Evolutionary conservation across 2,329 filamentous ascomycete species (phyloP).

Genomic region (Pseudomassariella vexata): DNA sequence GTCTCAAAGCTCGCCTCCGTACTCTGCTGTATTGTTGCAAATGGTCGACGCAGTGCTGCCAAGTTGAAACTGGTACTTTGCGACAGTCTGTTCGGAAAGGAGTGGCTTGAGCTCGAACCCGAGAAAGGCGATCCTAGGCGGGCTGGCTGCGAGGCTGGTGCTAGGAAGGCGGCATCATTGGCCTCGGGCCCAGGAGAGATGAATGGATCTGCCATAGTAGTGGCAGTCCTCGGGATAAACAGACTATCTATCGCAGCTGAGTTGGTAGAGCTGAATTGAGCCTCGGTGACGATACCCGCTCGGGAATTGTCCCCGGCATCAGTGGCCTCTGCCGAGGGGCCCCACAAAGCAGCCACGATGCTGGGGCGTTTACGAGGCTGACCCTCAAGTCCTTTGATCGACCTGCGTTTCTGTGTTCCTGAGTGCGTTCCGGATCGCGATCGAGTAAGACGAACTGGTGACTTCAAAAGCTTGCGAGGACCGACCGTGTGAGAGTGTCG

Average conservation of each 20-base stretch:
- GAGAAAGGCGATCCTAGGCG: conserved; percentile 57
- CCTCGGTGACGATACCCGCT: background rate
- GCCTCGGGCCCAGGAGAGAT: no score
- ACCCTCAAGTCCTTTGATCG: conserved; percentile 40
- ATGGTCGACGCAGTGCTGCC: conserved; percentile 41
- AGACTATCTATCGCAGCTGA: conserved; percentile 5
- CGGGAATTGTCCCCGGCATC: background rate
- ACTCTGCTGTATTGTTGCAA: conserved; percentile 51
- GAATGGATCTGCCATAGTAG: conserved; percentile 10
- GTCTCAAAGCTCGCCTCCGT: conserved; percentile 26
- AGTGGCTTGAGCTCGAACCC: conserved; percentile 44
- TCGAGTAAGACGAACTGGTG: conserved; percentile 43
- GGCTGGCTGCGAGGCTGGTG: conserved; percentile 31
- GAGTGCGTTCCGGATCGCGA: conserved; percentile 48
- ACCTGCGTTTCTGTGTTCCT: conserved; percentile 50
- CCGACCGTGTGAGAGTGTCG: conserved; percentile 44
- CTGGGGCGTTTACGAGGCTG: conserved; percentile 48
- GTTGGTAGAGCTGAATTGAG: conserved; percentile 6
- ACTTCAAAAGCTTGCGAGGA: conserved; percentile 44
- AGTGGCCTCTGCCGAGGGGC: conserved; percentile 32
- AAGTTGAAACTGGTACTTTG: conserved; percentile 40
- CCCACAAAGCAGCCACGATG: conserved; percentile 48
- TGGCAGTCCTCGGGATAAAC: conserved; percentile 6
- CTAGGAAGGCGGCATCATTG: background rate
- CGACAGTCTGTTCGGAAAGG: conserved; percentile 53